A percentile compares a stretch with the other conserved stretches of the same genome.
Conservation (phyloP, 1,284 basidiomycete genomes). For the Neotropicomus parvogracilis region DNA sequence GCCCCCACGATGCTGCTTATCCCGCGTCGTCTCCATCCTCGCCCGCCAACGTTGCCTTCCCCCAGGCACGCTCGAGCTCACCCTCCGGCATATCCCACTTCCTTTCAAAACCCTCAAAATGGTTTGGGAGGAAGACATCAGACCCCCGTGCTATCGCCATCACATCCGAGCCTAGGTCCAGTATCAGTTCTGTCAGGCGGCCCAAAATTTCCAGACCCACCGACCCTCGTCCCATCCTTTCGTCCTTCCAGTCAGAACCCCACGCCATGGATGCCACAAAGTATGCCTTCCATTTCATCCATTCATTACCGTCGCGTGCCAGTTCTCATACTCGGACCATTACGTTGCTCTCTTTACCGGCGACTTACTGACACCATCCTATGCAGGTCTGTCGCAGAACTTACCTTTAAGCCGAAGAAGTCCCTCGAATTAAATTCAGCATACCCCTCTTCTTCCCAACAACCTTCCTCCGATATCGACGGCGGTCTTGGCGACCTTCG, state of each 20-base stretch:
- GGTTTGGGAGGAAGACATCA: slow-evolving; percentile 42
- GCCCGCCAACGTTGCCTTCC: slow-evolving; percentile 28
- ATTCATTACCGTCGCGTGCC: slow-evolving; percentile 5
- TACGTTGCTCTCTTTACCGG: slow-evolving; percentile 5
- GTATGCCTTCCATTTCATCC: slow-evolving; percentile 36
- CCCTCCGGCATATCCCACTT: slow-evolving; percentile 42
- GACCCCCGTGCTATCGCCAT: slow-evolving; percentile 37
- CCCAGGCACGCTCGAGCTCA: slow-evolving; percentile 32
- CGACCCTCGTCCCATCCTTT: slow-evolving; percentile 69
- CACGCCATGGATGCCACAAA: slow-evolving; percentile 42
- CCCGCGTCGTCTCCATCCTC: slow-evolving; percentile 24
- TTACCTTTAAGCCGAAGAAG: slow-evolving; percentile 50
- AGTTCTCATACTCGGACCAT: slow-evolving; percentile 6
- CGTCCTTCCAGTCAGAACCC: slow-evolving; percentile 39
- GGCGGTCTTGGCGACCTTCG: slow-evolving; percentile 62
- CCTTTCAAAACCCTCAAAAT: slow-evolving; percentile 46
- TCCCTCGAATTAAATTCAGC: slow-evolving; percentile 43
- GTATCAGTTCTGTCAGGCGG: slow-evolving; percentile 55
- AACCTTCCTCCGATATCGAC: slow-evolving; percentile 32
- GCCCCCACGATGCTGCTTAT: slow-evolving; percentile 28
- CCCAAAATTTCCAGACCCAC: slow-evolving; percentile 79
- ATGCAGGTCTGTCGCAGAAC: slow-evolving; percentile 63
- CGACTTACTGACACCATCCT: slow-evolving; percentile 21
- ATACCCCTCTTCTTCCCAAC: slow-evolving; percentile 40
- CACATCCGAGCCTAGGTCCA: slow-evolving; percentile 45